These are phyloP conservation scores for Pterula multifida DNA, from an alignment of 1,284 basidiomycete species.

Conservation along the genomic window DNA sequence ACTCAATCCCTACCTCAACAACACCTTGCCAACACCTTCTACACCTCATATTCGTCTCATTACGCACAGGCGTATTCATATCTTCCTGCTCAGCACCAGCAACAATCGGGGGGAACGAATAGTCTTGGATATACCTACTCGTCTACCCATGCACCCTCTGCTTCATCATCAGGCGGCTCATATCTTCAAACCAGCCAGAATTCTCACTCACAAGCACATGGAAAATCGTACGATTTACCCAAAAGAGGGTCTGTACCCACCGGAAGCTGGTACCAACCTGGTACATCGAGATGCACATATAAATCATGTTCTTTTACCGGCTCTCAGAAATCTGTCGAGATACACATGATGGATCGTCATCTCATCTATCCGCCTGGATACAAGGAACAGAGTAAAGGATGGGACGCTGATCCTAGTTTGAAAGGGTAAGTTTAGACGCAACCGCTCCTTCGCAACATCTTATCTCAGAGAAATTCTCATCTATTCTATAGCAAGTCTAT, in stretches of 20 bases:
- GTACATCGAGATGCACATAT: conserved; percentile 44
- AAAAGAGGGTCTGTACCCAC: conserved; percentile 7
- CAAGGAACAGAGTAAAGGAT: conserved; percentile 51
- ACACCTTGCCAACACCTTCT: background rate
- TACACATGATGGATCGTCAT: conserved; percentile 87
- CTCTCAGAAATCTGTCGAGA: conserved; percentile 62
- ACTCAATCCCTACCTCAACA: background rate
- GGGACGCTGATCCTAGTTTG: conserved; percentile 68
- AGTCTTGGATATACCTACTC: conserved; percentile 44
- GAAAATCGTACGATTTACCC: background rate
- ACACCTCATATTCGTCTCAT: background rate
- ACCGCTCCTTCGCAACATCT: background rate
- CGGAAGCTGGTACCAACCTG: conserved; percentile 47
- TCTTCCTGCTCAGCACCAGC: background rate
- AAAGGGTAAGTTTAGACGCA: conserved; percentile 57
- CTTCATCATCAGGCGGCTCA: conserved; percentile 5
- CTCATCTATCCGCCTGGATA: conserved; percentile 72
- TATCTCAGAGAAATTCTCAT: background rate
- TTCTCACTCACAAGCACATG: conserved; percentile 9
- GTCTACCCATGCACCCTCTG: conserved; percentile 29
- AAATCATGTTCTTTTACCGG: conserved; percentile 65
- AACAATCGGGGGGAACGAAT: conserved; percentile 21
- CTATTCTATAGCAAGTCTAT: conserved; percentile 48
- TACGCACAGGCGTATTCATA: background rate
- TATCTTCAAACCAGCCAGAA: conserved; percentile 7